A percentile compares a stretch with the other conserved stretches of the same genome.
These are phyloP conservation scores for Tetrapyrgos nigripes DNA, from an alignment of 1,284 basidiomycete species.

Conservation along the genomic window DNA sequence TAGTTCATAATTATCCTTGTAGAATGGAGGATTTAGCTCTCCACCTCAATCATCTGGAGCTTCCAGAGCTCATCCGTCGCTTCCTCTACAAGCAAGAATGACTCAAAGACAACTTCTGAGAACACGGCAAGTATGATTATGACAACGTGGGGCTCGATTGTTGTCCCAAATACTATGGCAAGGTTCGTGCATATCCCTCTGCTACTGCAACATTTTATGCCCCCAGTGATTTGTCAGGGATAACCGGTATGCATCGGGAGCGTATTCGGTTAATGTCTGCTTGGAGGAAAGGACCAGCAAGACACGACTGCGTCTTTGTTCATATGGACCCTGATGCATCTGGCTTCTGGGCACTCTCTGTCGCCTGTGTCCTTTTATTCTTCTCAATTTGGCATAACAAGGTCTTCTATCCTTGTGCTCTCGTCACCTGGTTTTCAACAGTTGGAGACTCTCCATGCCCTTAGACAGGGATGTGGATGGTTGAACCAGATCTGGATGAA, in stretches of 20 bases:
- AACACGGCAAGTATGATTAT: neutral
- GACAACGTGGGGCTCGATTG: neutral
- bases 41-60: slow-evolving; percentile 10
- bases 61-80: slow-evolving; percentile 1
- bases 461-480: no score
- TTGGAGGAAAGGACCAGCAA: slow-evolving; percentile 18
- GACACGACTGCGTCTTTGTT: slow-evolving; percentile 15
- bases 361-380: no score
- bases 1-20: neutral
- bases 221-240: slow-evolving; percentile 35
- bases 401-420: no score
- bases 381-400: no score
- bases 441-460: no score
- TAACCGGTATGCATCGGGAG: slow-evolving; percentile 32
- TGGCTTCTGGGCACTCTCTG: no score
- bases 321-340: neutral
- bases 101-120: no score
- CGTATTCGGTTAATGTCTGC: slow-evolving; percentile 24
- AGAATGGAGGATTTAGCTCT: neutral
- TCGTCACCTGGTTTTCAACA: no score
- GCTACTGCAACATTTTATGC: slow-evolving; percentile 33
- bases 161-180: neutral
- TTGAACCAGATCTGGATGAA: no score
- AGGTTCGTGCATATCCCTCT: slow-evolving; percentile 31
- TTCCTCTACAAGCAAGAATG: slow-evolving; percentile 21